phyloP scores from a whole-genome alignment of 2,329 filamentous ascomycete genomes.

The Grosmannia serpens region DNA sequence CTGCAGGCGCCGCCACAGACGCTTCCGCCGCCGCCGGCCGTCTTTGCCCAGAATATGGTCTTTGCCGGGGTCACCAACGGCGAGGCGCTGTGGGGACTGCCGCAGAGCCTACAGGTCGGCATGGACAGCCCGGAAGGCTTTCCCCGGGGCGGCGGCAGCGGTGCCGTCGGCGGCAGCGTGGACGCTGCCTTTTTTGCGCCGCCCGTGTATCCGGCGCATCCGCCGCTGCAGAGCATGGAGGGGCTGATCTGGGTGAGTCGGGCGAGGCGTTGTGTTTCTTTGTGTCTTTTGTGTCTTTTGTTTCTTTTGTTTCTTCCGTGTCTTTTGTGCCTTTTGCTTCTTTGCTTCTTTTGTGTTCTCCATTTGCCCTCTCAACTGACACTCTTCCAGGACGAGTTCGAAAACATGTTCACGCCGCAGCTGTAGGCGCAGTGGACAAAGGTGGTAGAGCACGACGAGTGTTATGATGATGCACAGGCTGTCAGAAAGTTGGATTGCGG shows the following conservation, averaged over 20 bases:
- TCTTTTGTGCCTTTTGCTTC: neutral
- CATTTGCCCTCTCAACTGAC: too few relatives aligned
- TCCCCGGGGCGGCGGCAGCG: neutral
- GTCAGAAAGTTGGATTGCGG: too few relatives aligned
- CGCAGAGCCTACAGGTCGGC: slow-evolving; percentile 22
- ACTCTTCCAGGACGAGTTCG: neutral
- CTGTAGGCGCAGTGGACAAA: too few relatives aligned
- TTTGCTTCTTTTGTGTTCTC: neutral
- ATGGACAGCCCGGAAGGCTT: slow-evolving; percentile 26
- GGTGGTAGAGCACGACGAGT: too few relatives aligned
- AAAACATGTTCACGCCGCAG: neutral
- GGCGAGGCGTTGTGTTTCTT: neutral
- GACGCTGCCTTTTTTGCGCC: neutral
- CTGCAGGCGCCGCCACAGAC: neutral
- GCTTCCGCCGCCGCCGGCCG: neutral
- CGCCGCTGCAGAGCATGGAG: neutral
- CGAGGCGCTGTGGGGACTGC: slow-evolving; percentile 32
- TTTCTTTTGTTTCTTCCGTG: neutral
- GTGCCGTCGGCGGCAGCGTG: neutral
- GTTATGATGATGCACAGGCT: too few relatives aligned
- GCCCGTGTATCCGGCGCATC: slow-evolving; percentile 1
- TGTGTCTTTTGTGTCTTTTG: neutral
- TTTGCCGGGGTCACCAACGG: slow-evolving; percentile 37
- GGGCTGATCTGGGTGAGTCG: neutral
- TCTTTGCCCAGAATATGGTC: slow-evolving; percentile 21